Evolutionary conservation across 2,329 filamentous ascomycete genomes (phyloP).

Genomic region (Coniochaeta sp.): DNA sequence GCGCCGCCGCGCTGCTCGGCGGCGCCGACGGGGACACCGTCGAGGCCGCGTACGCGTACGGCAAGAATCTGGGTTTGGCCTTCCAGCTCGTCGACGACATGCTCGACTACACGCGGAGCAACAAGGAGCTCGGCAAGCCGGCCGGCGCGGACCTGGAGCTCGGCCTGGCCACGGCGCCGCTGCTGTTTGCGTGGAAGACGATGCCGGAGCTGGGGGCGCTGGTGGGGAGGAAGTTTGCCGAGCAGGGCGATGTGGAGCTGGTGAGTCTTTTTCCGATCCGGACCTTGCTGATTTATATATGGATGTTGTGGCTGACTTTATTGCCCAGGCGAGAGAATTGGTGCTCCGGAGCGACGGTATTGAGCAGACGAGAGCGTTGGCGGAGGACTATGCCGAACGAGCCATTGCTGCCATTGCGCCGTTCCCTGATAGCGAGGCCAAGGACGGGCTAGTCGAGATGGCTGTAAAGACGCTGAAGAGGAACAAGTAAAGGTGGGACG

Average conservation of each 20-base stretch:
- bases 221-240: conserved; percentile 83
- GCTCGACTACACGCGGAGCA: conserved; percentile 89
- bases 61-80: conserved; percentile 85
- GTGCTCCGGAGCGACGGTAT: conserved; percentile 81
- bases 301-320: conserved; percentile 7
- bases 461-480: conserved; percentile 85
- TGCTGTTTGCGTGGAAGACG: conserved; percentile 93
- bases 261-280: conserved; percentile 43
- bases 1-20: conserved; percentile 80
- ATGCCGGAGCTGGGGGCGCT: conserved; percentile 77
- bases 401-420: conserved; percentile 75
- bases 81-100: conserved; percentile 98
- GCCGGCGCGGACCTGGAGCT: conserved; percentile 90
- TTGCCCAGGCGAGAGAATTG: conserved; percentile 73
- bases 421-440: conserved; percentile 94
- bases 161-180: conserved; percentile 84
- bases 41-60: conserved; percentile 86
- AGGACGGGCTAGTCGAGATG: conserved; percentile 87
- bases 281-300: background rate
- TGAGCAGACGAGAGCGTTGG: conserved; percentile 83
- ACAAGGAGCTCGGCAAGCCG: conserved; percentile 83
- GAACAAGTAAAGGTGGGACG: conserved; percentile 56
- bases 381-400: conserved; percentile 83
- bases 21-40: conserved; percentile 69
- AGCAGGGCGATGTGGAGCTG: conserved; percentile 75